Conservation (phyloP, 805 yeast species). For the Candida andamanensis region DNA sequence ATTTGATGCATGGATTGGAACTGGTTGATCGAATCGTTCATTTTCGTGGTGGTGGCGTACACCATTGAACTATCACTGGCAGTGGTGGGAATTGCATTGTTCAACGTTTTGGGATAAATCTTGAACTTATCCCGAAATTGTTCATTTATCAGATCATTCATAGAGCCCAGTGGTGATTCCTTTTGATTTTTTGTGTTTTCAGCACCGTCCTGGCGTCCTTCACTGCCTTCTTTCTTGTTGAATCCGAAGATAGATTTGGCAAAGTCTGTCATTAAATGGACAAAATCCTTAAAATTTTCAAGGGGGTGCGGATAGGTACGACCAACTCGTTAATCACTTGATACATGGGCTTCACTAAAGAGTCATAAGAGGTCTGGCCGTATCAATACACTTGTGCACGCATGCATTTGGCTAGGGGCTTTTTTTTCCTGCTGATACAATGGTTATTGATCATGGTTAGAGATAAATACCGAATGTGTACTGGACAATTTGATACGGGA, state of each 20-base stretch:
- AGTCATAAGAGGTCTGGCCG: no score
- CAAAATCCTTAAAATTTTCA: neutral
- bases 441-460: no score
- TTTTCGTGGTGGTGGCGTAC: slow-evolving; percentile 49
- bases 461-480: no score
- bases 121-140: no score
- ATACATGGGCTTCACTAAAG: no score
- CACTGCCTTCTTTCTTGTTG: slow-evolving; percentile 21
- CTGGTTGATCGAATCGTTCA: slow-evolving; percentile 6
- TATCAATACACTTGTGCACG: no score
- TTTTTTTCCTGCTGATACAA: no score
- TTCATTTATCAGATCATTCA: slow-evolving; percentile 5
- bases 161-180: no score
- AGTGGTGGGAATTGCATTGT: slow-evolving; percentile 50
- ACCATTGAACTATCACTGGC: slow-evolving; percentile 62
- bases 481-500: no score
- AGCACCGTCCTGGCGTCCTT: neutral
- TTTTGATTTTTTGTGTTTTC: slow-evolving; percentile 3
- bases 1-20: slow-evolving; percentile 8
- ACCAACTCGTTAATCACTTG: neutral
- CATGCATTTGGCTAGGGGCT: no score
- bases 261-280: slow-evolving; percentile 35
- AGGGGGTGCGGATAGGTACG: neutral
- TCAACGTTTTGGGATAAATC: slow-evolving; percentile 30
- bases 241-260: slow-evolving; percentile 42